Evolutionary conservation across 805 yeast genomes (phyloP), one percentile per base, ranked within the genome.

Genomic region (Teunomyces gatunensis): DNA sequence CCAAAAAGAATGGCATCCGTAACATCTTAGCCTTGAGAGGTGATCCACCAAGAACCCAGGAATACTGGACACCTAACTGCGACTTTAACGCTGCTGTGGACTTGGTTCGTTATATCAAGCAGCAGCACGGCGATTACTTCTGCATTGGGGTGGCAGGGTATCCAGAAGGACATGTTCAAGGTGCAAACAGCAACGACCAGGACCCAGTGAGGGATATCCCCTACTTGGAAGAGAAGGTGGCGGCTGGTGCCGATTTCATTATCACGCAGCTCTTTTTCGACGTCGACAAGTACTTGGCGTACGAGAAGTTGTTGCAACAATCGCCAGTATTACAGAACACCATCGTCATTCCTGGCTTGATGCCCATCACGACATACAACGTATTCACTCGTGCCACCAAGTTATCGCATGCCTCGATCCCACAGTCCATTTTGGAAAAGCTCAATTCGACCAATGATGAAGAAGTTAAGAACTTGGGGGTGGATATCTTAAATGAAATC

Each of bases 71-170:
- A 5, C 75, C 78, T 6, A 58, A 71, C 47, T 71, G 77, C 47
- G 85, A 80, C 46, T 91, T 90, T 68, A 71, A 74, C 52, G 77
- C 84, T 61, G 98, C 99, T 1, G 85, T 81, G 1, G 99, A 94
- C 63, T 77, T 94, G 50, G 96, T 94, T 9, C 78, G 71, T 54
- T 91, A 92, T 63, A 91, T 94, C 55, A 81, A 79, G 55, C 54
- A 74, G 46, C 64, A 80, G 42, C 75, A 91, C 61, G 94, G 89
- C 3, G 87, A 87, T 60, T 85, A 83, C 56, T 92, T 92, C 68
- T 87, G 96, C 61, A 75, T 92, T 47, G 99, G 99, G 50, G 99
- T 92, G 12, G 99, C 99, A 1, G 97, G 95, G 1, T 92, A 92
- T 65, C 97, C 99, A 6, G 99, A 92, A 63, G 99, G 99, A 15